Evolutionary conservation across 805 yeast species (phyloP), one percentile per base, ranked within the genome.

Genomic region (Schizosaccharomyces osmophilus): DNA sequence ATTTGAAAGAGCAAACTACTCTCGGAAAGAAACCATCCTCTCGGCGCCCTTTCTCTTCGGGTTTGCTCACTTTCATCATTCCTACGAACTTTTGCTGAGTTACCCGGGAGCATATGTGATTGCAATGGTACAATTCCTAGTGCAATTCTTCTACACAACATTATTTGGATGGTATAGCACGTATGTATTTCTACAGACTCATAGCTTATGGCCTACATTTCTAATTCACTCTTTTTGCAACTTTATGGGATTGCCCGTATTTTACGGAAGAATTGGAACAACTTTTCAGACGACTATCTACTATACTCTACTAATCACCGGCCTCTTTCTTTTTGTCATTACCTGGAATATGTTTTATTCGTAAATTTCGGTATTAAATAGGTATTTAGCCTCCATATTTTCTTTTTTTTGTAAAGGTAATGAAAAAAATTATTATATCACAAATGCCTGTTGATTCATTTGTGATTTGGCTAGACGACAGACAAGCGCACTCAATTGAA

Each of bases 401-500:
- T 29, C 24, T 26, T 22, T 22, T 2, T 9, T 29, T 29, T 24
- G 19, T 22, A 24, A 22, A 19, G 4, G 17, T 29, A 29, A 17
- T n/a, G 48, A 22, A 51, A 19, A 5, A 15, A 24, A 24, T 29
- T 51, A 51, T 19, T 51, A 51, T 19, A 51, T 24, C 22, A 24
- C 36, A 29, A 51, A 51, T 5, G n/a, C 11, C n/a, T 26, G 31
- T 17, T 8, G 57, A 22, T 51, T 51, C 57, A 51, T 22, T 17
- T 51, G 57, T 26, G 57, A 22, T 29, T 51, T 51, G 5, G 60
- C 60, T 17, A 75, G 68, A 66, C 77, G 83, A 24, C 95, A 84
- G 58, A 87, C 73, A 74, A 93, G 76, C 5, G 95, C 94, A 60
- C 87, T 83, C 64, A 93, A 72, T 69, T 93, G 98, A 63, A 93